A percentile compares a stretch with the other conserved stretches of the same genome.
phyloP scores from a whole-genome alignment of 352 stramenopile genomes.

The Phytopythium helicoides region DNA sequence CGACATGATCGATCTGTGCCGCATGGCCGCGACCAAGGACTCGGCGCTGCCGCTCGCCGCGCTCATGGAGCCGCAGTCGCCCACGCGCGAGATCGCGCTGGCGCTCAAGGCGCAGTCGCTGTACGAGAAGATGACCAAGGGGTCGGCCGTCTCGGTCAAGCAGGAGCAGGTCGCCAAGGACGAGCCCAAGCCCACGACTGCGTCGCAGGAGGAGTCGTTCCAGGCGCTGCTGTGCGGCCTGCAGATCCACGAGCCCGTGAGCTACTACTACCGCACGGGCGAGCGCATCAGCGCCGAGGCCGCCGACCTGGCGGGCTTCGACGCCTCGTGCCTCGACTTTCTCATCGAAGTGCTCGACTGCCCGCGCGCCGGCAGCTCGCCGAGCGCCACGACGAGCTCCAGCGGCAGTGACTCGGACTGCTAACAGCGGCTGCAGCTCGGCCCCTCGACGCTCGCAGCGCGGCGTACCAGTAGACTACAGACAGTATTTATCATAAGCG shows the following conservation, averaged over 20 bases:
- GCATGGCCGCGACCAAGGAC: slow-evolving; percentile 24
- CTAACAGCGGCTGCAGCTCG: background rate
- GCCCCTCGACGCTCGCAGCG: no score
- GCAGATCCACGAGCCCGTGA: slow-evolving; percentile 2
- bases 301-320: slow-evolving; percentile 33
- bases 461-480: no score
- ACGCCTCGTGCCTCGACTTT: slow-evolving; percentile 40
- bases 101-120: slow-evolving; percentile 11
- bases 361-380: background rate
- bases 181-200: background rate
- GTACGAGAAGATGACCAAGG: background rate
- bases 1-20: slow-evolving; percentile 34
- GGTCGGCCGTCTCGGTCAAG: background rate
- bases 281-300: slow-evolving; percentile 6
- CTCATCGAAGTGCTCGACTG: slow-evolving; percentile 32
- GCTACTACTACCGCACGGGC: background rate
- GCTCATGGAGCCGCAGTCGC: slow-evolving; percentile 23
- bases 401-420: slow-evolving; percentile 16
- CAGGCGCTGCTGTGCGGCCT: slow-evolving; percentile 5
- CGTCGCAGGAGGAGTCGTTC: slow-evolving; percentile 11
- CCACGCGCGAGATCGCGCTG: slow-evolving; percentile 17
- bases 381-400: slow-evolving; percentile 3
- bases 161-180: background rate
- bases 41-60: slow-evolving; percentile 16
- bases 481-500: no score